Base-by-base conservation (phyloP, 768 basidiomycete species). In the Trametes sanguinea region DNA sequence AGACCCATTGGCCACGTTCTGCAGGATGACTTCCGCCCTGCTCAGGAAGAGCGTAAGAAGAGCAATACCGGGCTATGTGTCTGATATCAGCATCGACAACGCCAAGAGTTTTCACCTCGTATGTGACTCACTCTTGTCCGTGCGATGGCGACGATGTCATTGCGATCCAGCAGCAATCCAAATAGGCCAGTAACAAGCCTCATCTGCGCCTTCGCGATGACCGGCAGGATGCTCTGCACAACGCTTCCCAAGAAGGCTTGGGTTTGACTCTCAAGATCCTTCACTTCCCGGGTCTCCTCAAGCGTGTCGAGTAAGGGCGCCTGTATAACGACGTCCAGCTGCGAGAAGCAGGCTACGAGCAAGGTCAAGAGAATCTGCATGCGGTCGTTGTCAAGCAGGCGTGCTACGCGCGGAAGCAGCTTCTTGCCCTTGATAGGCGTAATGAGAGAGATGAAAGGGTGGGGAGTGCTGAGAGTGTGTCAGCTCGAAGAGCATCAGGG, bases 361-460 rank as follows among this genome's bases (percentile, higher is more conserved):
- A 98, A 86, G 1, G 95, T 97, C 44, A 98, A 78, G 29, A 98
- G 78, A 5, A 92, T 94, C 42, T 94, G 83, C 82, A 93, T 88
- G 71, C 90, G 88, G 51, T 89, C 80, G 35, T 85, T 81, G 63
- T 83, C 83, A 16, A 98, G 83, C 67, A 94, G 90, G 17, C 95
- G 88, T 9, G 93, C 87, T 13, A 95, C 84, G 47, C 97, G 88
- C 3, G 94, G 91, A 11, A 99, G 80, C 29, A 99, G 82, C 63
- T 88, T 88, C 78, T 98, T 98, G 59, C 97, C 97, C 75, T 99
- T 99, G 67, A 84, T 84, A 4, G 92, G 88, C 17, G 82, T 83
- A 51, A 99, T 82, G 37, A 99, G 81, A 2, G 95, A 94, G 66
- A 99, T 87, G 77, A 99, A 98, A 2, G 97, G 97, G 77, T 99